Evolutionary conservation across 495 filamentous ascomycete species (phyloP).

Genomic region (Usnea hakonensis): DNA sequence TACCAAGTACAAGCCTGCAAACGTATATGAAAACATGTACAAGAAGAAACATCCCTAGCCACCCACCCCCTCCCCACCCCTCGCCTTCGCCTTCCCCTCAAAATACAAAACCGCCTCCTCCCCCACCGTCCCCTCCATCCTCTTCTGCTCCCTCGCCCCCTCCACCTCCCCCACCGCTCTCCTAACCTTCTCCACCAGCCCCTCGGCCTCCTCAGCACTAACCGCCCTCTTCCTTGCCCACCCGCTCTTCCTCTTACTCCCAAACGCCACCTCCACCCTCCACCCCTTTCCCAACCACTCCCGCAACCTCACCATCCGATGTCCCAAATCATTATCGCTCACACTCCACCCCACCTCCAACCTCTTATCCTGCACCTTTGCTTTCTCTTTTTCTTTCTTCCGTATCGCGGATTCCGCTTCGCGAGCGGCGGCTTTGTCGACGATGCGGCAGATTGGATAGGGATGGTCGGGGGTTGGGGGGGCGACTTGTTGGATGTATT

Average conservation of each 20-base stretch:
- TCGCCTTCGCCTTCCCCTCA: conserved; percentile 20
- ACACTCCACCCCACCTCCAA: conserved; percentile 84
- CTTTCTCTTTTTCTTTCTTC: conserved; percentile 29
- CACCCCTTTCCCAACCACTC: conserved; percentile 56
- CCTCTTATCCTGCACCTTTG: conserved; percentile 47
- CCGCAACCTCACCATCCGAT: conserved; percentile 51
- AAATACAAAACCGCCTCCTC: conserved; percentile 12
- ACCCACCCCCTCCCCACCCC: background rate
- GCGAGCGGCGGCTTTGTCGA: conserved; percentile 42
- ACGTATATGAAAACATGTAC: too few species aligned
- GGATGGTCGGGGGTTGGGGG: conserved; percentile 22
- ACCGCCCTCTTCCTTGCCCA: conserved; percentile 23
- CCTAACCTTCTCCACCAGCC: conserved; percentile 17
- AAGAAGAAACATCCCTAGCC: too few species aligned
- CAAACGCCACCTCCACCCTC: conserved; percentile 55
- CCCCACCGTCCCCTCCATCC: conserved; percentile 16
- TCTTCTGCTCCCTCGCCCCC: conserved; percentile 21
- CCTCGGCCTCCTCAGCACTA: conserved; percentile 10
- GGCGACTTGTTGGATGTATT: conserved; percentile 54
- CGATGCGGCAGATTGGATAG: conserved; percentile 58
- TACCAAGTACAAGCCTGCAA: too few species aligned
- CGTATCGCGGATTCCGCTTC: conserved; percentile 37
- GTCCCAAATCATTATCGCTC: conserved; percentile 54
- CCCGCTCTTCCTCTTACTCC: conserved; percentile 37
- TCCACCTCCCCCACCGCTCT: conserved; percentile 16